Percentiles rank a stretch among this genome's conserved stretches.
Evolutionary conservation across 305 asterid species (phyloP).

Genomic region (Salvia sclarea): DNA sequence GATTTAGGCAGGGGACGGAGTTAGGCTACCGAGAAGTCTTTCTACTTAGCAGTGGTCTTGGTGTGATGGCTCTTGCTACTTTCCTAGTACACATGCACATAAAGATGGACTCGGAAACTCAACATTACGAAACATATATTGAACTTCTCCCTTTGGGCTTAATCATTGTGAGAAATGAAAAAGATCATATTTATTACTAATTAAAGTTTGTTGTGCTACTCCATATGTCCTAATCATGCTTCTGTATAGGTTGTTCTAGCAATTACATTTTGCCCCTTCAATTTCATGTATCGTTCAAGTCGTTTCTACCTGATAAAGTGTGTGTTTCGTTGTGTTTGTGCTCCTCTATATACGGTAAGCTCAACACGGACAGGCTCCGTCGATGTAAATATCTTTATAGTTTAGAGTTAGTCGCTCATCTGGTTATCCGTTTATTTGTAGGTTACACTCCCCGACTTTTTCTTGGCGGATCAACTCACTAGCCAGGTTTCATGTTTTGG

Average conservation of each 20-base stretch:
- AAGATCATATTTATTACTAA: neutral
- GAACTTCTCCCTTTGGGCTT: slow-evolving; percentile 75
- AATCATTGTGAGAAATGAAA: slow-evolving; percentile 49
- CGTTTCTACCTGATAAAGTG: slow-evolving; percentile 65
- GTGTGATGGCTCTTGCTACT: slow-evolving; percentile 63
- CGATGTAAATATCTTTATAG: neutral
- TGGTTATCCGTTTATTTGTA: too few species aligned
- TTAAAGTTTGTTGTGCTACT: slow-evolving; percentile 19
- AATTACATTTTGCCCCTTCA: slow-evolving; percentile 61
- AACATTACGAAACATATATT: slow-evolving; percentile 40
- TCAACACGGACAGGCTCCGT: neutral
- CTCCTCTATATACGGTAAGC: slow-evolving; percentile 75
- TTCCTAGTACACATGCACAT: slow-evolving; percentile 64
- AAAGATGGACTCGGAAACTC: slow-evolving; percentile 57
- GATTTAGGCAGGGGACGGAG: slow-evolving; percentile 76
- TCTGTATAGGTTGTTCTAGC: slow-evolving; percentile 51
- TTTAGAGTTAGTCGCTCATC: too few species aligned
- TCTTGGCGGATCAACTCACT: slow-evolving; percentile 84
- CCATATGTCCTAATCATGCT: slow-evolving; percentile 25
- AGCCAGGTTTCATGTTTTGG: slow-evolving; percentile 59
- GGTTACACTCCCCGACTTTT: slow-evolving; percentile 76
- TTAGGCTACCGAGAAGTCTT: slow-evolving; percentile 70
- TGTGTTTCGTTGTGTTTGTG: slow-evolving; percentile 60
- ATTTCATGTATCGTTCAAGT: slow-evolving; percentile 66
- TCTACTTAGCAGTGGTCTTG: slow-evolving; percentile 70